phyloP scores from a whole-genome alignment of 1,139 yeast genomes.

The Hansenula lynferdii region DNA sequence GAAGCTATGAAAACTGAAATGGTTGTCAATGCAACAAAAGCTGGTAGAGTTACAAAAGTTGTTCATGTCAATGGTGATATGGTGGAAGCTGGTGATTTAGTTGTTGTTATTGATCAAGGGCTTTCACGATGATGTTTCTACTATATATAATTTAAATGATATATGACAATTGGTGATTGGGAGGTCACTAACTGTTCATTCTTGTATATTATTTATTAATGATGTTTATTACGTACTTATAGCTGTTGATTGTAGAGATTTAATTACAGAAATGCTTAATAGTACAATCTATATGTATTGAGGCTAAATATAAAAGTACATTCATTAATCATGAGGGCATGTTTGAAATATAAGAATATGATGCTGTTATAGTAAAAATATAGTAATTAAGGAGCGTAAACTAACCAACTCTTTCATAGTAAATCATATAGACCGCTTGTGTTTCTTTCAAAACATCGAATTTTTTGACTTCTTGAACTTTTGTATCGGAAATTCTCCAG shows the following conservation, averaged over 20 bases:
- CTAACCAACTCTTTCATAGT: slow-evolving; percentile 47
- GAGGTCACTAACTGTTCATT: not conserved
- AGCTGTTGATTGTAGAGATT: no score
- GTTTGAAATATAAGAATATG: no score
- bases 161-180: no score
- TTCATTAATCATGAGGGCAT: no score
- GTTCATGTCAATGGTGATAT: slow-evolving; percentile 85
- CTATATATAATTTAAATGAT: no score
- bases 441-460: slow-evolving; percentile 62
- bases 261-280: no score
- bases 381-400: not conserved
- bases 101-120: slow-evolving; percentile 47
- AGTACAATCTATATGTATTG: no score
- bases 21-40: slow-evolving; percentile 69
- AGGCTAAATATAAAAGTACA: no score
- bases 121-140: no score
- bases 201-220: not conserved
- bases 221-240: no score
- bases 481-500: slow-evolving; percentile 85
- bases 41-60: slow-evolving; percentile 76
- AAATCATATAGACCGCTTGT: slow-evolving; percentile 75
- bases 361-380: no score
- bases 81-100: slow-evolving; percentile 94
- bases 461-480: slow-evolving; percentile 57
- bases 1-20: slow-evolving; percentile 99